A percentile compares a stretch with the other conserved stretches of the same genome.
phyloP scores from a whole-genome alignment of 345 rosid species.

The Kernera saxatilis region DNA sequence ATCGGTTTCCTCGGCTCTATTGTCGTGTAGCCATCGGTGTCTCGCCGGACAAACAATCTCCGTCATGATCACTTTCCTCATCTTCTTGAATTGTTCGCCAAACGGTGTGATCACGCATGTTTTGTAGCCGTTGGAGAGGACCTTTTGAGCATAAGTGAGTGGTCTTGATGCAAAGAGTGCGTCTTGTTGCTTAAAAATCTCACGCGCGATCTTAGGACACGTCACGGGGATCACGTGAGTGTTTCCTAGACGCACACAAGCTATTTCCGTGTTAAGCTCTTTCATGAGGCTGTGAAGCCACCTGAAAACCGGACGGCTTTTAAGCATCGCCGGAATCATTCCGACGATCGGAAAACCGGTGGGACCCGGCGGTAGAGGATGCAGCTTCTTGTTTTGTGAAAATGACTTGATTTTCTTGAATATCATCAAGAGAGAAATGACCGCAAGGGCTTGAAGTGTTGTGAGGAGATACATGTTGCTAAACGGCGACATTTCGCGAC shows the following conservation, averaged over 20 bases:
- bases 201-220: constrained; percentile 33
- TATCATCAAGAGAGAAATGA: constrained; percentile 11
- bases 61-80: constrained; percentile 31
- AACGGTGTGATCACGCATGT: constrained; percentile 22
- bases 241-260: constrained; percentile 37
- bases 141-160: constrained; percentile 18
- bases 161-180: constrained; percentile 34
- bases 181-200: constrained; percentile 35
- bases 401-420: constrained; percentile 20
- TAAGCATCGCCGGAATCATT: constrained; percentile 21
- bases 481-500: background rate
- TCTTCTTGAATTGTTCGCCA: constrained; percentile 38
- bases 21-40: constrained; percentile 34
- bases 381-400: background rate
- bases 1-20: constrained; percentile 37
- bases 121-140: constrained; percentile 23
- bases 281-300: constrained; percentile 36
- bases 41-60: constrained; percentile 34
- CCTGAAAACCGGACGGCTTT: constrained; percentile 30
- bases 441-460: constrained; percentile 16
- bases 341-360: constrained; percentile 36
- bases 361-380: constrained; percentile 42
- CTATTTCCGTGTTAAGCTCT: constrained; percentile 35
- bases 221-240: constrained; percentile 37
- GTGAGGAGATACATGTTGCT: constrained; percentile 16